phyloP scores from a whole-genome alignment of 768 basidiomycete species.

The Leucogyrophana mollusca region DNA sequence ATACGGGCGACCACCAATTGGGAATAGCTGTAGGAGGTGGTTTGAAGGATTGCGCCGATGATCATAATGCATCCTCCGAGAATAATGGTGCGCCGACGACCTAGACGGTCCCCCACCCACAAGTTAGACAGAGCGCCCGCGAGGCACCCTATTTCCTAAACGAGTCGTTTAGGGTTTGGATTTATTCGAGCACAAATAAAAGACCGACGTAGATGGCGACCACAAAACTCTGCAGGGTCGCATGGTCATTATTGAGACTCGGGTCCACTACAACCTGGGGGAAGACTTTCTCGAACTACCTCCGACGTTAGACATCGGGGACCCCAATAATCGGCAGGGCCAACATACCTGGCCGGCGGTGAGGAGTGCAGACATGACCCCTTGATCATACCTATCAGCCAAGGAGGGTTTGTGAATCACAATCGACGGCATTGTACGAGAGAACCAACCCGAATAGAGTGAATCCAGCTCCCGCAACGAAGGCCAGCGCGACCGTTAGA shows the following conservation, averaged over 20 bases:
- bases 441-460: constrained; percentile 60
- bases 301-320: no score
- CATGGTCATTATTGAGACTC: constrained; percentile 40
- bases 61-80: constrained; percentile 61
- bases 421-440: no score
- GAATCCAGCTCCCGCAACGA: constrained; percentile 59
- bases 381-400: constrained; percentile 57
- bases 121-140: constrained; percentile 62
- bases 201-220: constrained; percentile 54
- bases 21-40: constrained; percentile 54
- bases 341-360: constrained; percentile 51
- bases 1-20: constrained; percentile 63
- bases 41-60: constrained; percentile 60
- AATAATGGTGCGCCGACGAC: constrained; percentile 56
- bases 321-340: no score
- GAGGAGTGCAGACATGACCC: constrained; percentile 67
- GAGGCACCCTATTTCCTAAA: constrained; percentile 63
- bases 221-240: constrained; percentile 57
- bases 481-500: constrained; percentile 50
- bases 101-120: constrained; percentile 58
- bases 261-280: constrained; percentile 48
- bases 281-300: constrained; percentile 61
- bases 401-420: background rate
- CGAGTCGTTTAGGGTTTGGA: background rate
- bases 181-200: background rate